These are phyloP conservation scores for Acidomyces sp. DNA, from an alignment of 495 filamentous ascomycete species.

Conservation along the genomic window DNA sequence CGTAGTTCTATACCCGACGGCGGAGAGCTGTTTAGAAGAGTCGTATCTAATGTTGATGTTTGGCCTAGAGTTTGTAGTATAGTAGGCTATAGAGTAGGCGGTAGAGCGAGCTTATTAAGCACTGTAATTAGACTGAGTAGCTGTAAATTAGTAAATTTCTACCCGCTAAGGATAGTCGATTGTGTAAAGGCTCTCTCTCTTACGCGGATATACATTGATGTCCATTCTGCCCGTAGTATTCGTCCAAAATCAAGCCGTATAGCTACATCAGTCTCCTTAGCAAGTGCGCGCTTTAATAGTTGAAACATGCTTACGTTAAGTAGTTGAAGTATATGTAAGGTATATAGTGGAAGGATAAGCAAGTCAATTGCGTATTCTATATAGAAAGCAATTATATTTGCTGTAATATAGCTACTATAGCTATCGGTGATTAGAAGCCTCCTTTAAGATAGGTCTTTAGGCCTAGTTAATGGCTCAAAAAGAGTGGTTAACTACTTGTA, in stretches of 20 bases:
- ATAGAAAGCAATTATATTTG: no score
- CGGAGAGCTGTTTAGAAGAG: constrained; percentile 6
- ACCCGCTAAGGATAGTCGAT: constrained; percentile 2
- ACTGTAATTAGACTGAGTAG: no score
- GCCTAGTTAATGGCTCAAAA: constrained; percentile 11
- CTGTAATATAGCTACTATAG: no score
- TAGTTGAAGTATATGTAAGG: constrained; percentile 13
- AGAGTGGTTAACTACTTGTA: no score
- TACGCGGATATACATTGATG: no score
- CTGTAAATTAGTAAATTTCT: neutral
- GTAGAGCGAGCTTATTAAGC: constrained; percentile 6
- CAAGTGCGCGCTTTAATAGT: no score
- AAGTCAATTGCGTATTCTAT: constrained; percentile 15
- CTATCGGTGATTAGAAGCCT: constrained; percentile 12
- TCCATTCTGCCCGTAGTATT: constrained; percentile 12
- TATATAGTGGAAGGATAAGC: constrained; percentile 16
- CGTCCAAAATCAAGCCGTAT: no score
- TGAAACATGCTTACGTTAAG: no score
- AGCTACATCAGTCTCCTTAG: no score
- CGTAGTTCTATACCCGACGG: constrained; percentile 3
- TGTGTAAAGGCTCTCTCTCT: constrained; percentile 1
- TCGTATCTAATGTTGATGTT: neutral
- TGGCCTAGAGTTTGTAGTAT: constrained; percentile 1
- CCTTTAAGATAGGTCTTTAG: neutral
- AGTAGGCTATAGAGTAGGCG: no score